Evolutionary conservation across 2,329 filamentous ascomycete genomes (phyloP), one percentile per base, ranked within the genome.

Genomic region (Seiridium cupressi): DNA sequence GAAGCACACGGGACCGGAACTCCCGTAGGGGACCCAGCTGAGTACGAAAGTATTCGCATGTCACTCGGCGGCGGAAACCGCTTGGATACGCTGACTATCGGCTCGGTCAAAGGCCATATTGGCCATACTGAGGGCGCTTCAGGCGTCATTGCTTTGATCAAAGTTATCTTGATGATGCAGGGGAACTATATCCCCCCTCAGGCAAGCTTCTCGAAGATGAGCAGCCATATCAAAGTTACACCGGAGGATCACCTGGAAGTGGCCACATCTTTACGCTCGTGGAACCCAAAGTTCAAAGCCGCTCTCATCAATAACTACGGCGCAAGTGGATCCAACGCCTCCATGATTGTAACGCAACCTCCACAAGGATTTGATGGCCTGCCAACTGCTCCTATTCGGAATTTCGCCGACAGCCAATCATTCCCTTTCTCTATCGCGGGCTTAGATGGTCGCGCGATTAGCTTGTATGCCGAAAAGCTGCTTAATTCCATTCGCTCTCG

Each of bases 1-100:
- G 75, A 77, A 57, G 67, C 69, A 10, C 79, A 81, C 54, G 78
- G 78, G 1, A 81, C 79, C 0, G 78, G 77, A 3, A 81, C 79
- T 3, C 65, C 65, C 5, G 73, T 74, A 1, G 78, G 77, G 1
- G 77, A 79, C 46, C 72, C 74, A 0, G 62, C 72, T n/a, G 78
- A 81, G 63, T 51, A 67, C 61, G 51, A 72, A 68, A 64, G 71
- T 66, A 58, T 65, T 38, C 44, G 73, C 0, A 11, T 51, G 2
- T 68, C 67, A 0, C 59, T 74, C 0, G 66, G 44, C 2, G 64
- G 66, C 2, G 26, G 44, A 3, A 2, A 10, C 3, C 55, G 62
- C 4, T n/a, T 44, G 0, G 59, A 54, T 2, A 42, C 59, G 1
- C 26, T 72, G 0, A 44, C 38, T 1, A 5, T 74, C 3, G 68